Conservation (phyloP, 345 rosid genomes). For the Brassica cretica region DNA sequence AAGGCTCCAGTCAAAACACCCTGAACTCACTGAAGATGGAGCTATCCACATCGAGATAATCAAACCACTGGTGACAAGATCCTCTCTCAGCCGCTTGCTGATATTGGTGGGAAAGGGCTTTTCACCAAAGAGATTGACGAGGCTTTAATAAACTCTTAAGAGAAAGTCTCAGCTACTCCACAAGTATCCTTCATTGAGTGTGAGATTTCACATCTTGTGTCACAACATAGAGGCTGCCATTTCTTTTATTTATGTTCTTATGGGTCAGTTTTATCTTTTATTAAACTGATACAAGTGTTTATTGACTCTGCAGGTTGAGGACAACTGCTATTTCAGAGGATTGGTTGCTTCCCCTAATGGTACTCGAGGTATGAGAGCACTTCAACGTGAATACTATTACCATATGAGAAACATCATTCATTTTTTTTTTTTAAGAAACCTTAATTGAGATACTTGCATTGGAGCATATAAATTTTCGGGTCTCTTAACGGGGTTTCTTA, state of each 20-base stretch:
- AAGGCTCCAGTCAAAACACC: constrained; percentile 72
- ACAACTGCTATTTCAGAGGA: constrained; percentile 83
- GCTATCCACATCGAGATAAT: constrained; percentile 88
- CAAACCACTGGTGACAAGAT: constrained; percentile 96
- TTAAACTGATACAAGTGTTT: neutral
- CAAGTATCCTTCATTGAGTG: constrained; percentile 75
- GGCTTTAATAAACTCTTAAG: constrained; percentile 77
- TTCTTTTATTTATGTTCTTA: no score
- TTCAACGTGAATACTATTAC: neutral
- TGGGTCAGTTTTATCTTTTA: neutral
- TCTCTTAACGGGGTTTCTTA: no score
- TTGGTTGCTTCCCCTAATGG: constrained; percentile 97
- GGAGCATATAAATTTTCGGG: no score
- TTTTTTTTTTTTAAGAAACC: no score
- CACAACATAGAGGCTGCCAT: no score
- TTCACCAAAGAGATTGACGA: constrained; percentile 97
- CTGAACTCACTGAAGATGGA: constrained; percentile 84
- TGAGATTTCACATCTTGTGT: constrained; percentile 31
- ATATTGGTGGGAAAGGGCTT: constrained; percentile 97
- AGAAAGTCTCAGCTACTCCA: constrained; percentile 94
- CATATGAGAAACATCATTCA: no score
- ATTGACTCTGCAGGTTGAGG: constrained; percentile 61
- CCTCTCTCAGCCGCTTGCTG: constrained; percentile 89
- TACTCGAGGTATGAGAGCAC: constrained; percentile 56
- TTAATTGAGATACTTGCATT: no score